Evolutionary conservation across 164 flowering plant genomes (phyloP), one percentile per base, ranked within the genome.

Genomic region (Macadamia tetraphylla): DNA sequence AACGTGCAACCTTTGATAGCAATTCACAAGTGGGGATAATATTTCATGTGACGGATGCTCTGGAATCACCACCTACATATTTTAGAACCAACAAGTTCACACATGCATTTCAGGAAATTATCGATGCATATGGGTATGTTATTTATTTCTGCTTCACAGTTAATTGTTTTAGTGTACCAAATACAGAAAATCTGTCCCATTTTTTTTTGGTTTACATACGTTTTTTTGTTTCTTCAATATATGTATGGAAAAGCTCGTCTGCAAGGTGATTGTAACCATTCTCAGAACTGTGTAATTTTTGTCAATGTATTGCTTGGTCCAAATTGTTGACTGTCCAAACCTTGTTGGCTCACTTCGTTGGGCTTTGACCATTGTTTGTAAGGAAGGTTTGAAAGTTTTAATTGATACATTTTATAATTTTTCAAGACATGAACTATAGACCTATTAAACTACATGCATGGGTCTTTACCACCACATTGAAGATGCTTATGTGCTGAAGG

Each of bases 121-220:
- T 94, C 76, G 95, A 94, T 86, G 98, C 98, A 60, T 94, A 94
- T 77, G 97, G 98, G 98, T 92, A 69, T 71, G 89, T 68, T 69
- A 60, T 60, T 44, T 29, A 63, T 49, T 71, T 60, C 35, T 57
- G 67, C 53, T 18, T 9, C 29, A 32, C 55, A 17, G n/a, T 10
- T 59, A 6, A 42, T 55, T 15, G 58, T 69, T 66, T 32, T 60
- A 35, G 10, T 57, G 32, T 32, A 44, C 23, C 23, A 23, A 23
- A 23, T 23, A 23, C 23, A 23, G 23, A 23, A 23, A 23, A 23
- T 23, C 23, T 23, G 23, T 23, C 23, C 23, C 23, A 23, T 23
- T 23, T 23, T 23, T 23, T 69, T 66, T 32, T 60, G 18, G 10
- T 57, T 18, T 32, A 44, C 52, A 35, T 42, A 51, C 9, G 48